A percentile compares a stretch with the other conserved stretches of the same genome.
Conservation (phyloP, 2,329 filamentous ascomycete species). For the Ceratocystis smalleyi region DNA sequence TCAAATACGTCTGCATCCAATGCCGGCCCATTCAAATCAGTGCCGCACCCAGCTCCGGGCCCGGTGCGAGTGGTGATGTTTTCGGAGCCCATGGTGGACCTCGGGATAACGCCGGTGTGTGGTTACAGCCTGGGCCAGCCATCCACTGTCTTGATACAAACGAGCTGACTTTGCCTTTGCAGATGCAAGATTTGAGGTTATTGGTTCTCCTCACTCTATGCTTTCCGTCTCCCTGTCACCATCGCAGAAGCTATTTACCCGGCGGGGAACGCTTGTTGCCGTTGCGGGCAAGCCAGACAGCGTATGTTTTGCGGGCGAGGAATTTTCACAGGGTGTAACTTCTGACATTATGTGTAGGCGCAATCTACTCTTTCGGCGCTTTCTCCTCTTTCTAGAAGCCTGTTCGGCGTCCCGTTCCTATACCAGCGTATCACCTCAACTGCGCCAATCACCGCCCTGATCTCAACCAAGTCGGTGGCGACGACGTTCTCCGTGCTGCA, state of each 20-base stretch:
- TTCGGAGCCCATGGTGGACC: slow-evolving; percentile 35
- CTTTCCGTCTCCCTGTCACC: slow-evolving; percentile 86
- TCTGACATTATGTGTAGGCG: slow-evolving; percentile 36
- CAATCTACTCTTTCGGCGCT: slow-evolving; percentile 80
- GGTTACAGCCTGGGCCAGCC: background rate
- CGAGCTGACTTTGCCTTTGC: background rate
- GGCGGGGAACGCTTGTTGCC: slow-evolving; percentile 78
- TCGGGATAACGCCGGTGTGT: slow-evolving; percentile 37
- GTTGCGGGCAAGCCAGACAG: slow-evolving; percentile 83
- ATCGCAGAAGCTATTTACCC: slow-evolving; percentile 84
- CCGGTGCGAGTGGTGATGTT: slow-evolving; percentile 41
- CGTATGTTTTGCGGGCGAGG: slow-evolving; percentile 33
- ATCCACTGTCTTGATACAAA: background rate
- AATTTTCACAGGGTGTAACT: background rate
- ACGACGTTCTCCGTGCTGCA: slow-evolving; percentile 79
- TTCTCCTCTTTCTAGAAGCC: slow-evolving; percentile 63
- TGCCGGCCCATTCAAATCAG: slow-evolving; percentile 49
- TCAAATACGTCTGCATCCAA: slow-evolving; percentile 35
- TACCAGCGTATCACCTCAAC: slow-evolving; percentile 86
- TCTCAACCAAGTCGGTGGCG: slow-evolving; percentile 71
- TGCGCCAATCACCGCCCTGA: slow-evolving; percentile 70
- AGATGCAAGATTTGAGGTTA: slow-evolving; percentile 92
- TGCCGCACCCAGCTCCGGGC: slow-evolving; percentile 42
- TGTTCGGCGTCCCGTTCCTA: slow-evolving; percentile 80
- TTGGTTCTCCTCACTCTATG: slow-evolving; percentile 82